Evolutionary conservation across 2,329 filamentous ascomycete species (phyloP).

Genomic region (Pyrenochaeta sp.): DNA sequence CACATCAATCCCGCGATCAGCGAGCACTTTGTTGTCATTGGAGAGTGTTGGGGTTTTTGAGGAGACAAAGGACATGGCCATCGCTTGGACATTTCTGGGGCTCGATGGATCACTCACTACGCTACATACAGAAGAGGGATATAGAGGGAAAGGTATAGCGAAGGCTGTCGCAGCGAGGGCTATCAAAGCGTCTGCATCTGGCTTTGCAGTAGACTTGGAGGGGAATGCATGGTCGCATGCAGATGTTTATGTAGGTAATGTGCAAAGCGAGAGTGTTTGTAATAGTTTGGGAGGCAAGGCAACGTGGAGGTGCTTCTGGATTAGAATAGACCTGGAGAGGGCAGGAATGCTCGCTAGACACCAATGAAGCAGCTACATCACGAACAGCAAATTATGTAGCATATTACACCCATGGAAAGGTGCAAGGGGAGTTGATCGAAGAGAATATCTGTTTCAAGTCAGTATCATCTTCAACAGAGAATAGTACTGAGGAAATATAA

Average conservation of each 20-base stretch:
- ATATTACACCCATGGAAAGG: too few relatives aligned
- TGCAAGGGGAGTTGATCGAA: too few relatives aligned
- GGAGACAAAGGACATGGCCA: constrained; percentile 56
- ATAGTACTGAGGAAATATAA: constrained; percentile 2
- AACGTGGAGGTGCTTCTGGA: constrained; percentile 68
- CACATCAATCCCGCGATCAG: constrained; percentile 63
- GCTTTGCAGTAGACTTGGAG: constrained; percentile 39
- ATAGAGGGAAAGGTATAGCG: constrained; percentile 69
- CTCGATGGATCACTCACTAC: constrained; percentile 69
- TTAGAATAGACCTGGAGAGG: constrained; percentile 52
- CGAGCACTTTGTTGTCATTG: constrained; percentile 54
- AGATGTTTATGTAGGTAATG: constrained; percentile 70
- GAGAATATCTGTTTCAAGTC: constrained; percentile 27
- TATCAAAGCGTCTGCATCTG: constrained; percentile 56
- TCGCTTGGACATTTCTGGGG: constrained; percentile 73
- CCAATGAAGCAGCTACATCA: neutral
- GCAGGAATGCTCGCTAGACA: constrained; percentile 25
- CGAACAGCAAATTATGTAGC: neutral
- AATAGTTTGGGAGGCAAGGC: constrained; percentile 66
- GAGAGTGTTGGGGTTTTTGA: constrained; percentile 54
- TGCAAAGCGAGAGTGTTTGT: constrained; percentile 69
- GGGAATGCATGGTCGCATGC: constrained; percentile 66
- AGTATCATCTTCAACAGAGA: constrained; percentile 17
- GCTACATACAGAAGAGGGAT: constrained; percentile 67
- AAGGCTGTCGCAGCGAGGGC: constrained; percentile 68